Conservation (phyloP, 768 basidiomycete species). For the Rhodotorula toruloides region DNA sequence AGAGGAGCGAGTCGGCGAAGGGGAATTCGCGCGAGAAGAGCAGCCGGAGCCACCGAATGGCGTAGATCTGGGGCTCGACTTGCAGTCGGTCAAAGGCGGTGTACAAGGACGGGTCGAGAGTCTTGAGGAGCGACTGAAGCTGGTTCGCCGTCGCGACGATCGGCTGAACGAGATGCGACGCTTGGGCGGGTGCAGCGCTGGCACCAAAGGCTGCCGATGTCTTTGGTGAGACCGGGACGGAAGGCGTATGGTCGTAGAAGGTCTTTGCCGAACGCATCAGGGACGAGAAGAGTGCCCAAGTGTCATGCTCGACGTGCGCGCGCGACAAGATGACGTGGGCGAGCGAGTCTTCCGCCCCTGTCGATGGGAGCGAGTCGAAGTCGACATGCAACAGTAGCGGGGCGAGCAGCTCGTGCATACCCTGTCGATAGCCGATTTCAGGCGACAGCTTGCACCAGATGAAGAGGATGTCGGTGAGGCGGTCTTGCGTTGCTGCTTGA, state of each 20-base stretch:
- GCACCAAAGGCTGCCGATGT: not conserved
- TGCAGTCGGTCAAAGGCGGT: slow-evolving; percentile 68
- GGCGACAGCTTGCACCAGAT: slow-evolving; percentile 73
- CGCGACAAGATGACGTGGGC: slow-evolving; percentile 42
- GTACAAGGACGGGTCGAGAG: slow-evolving; percentile 73
- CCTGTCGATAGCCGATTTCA: slow-evolving; percentile 87
- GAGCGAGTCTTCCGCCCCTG: slow-evolving; percentile 11
- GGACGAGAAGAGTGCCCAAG: slow-evolving; percentile 72
- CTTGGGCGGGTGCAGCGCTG: slow-evolving; percentile 1
- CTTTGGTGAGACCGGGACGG: slow-evolving; percentile 2
- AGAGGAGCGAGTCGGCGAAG: slow-evolving; percentile 68
- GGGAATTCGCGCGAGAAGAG: slow-evolving; percentile 89
- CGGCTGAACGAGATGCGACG: slow-evolving; percentile 52
- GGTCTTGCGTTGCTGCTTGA: slow-evolving; percentile 63
- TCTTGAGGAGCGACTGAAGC: slow-evolving; percentile 70
- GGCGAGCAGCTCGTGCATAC: slow-evolving; percentile 96
- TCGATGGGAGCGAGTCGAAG: slow-evolving; percentile 63
- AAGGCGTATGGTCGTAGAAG: slow-evolving; percentile 58
- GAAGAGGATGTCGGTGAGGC: slow-evolving; percentile 81
- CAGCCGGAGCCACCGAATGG: slow-evolving; percentile 92
- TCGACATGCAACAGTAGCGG: slow-evolving; percentile 77
- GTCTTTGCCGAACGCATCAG: slow-evolving; percentile 73
- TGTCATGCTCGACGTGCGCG: slow-evolving; percentile 58
- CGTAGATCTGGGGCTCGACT: slow-evolving; percentile 94
- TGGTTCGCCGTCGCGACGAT: slow-evolving; percentile 76